Base-by-base conservation (phyloP, 163 green algal species). In the Trebouxia gelatinosa region DNA sequence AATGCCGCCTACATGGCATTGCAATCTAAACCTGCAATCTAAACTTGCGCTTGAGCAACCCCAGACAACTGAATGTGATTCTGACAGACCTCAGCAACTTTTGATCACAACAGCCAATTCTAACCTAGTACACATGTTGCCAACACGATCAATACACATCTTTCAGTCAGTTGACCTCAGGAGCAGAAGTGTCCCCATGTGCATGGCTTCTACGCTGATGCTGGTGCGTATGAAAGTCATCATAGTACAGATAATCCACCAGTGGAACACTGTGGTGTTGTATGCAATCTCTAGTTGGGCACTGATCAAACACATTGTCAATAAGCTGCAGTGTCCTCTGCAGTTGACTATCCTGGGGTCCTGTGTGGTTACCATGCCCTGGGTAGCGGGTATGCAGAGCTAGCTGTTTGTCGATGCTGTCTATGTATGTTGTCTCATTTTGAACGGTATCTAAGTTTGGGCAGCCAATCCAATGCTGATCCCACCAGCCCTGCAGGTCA, bases 401-500 rank as follows among this genome's bases (percentile, higher is more conserved):
- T 57, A 79, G 70, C 28, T 34, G 46, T 4, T 26, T 79, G 6
- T 57, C 39, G 4, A 79, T 51, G 5, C 64, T 71, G 9, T 79
- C 54, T 26, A 51, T 35, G 64, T 72, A 72, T 6, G 19, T 13
- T 7, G 35, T 51, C 35, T 72, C 64, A 51, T 72, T 72, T 31
- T 50, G 21, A 0, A 57, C 50, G 26, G 54, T 78, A 31, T 64
- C 57, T 23, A 66, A 38, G 19, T 23, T 54, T 46, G 54, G 71
- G 5, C 46, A 71, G 37, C 57, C 57, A 11, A 67, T 54, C 74
- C 74, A 79, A 29, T 79, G 54, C 54, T 66, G 38, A 34, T 79
- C 74, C 74, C 74, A 79, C 74, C 74, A 79, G 4, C 74, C 74
- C 64, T 72, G 35, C n/a, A n/a, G n/a, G n/a, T n/a, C n/a, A n/a